Evolutionary conservation across 768 basidiomycete species (phyloP).

Genomic region (Podaxis sp.): DNA sequence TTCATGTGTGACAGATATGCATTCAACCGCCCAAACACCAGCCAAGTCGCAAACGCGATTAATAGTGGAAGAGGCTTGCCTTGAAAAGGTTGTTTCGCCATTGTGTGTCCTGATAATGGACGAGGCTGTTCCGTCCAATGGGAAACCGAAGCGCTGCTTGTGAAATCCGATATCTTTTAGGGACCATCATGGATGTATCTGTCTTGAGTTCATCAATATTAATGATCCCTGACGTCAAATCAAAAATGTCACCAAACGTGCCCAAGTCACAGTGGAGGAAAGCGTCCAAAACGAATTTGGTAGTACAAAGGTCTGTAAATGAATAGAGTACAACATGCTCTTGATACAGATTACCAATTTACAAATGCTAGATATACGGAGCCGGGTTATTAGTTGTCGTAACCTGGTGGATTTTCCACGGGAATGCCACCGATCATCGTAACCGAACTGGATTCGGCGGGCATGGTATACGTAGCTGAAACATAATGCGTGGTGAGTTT

Average conservation of each 20-base stretch:
- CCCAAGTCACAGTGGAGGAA: not conserved
- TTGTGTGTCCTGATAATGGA: not conserved
- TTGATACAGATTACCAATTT: not conserved
- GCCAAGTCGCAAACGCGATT: slow-evolving; percentile 74
- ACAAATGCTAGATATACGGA: slow-evolving; percentile 6
- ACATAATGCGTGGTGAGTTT: not conserved
- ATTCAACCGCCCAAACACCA: slow-evolving; percentile 75
- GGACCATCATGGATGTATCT: not conserved
- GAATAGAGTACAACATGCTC: slow-evolving; percentile 9
- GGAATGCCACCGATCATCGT: slow-evolving; percentile 42
- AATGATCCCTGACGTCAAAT: no score
- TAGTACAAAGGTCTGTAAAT: slow-evolving; percentile 1
- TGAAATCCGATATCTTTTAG: not conserved
- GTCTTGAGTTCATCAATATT: not conserved
- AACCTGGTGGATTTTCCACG: slow-evolving; percentile 52
- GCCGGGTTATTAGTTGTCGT: slow-evolving; percentile 28
- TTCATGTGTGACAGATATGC: slow-evolving; percentile 53
- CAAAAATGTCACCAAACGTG: not conserved
- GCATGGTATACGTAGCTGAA: slow-evolving; percentile 47
- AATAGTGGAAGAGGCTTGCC: slow-evolving; percentile 65
- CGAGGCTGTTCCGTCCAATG: not conserved
- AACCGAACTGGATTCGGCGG: slow-evolving; percentile 43
- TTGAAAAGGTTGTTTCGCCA: slow-evolving; percentile 30
- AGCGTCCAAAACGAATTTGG: not conserved
- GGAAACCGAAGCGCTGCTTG: no score